phyloP scores from a whole-genome alignment of 805 yeast species.

The Vanderwaltozyma verrucispora region DNA sequence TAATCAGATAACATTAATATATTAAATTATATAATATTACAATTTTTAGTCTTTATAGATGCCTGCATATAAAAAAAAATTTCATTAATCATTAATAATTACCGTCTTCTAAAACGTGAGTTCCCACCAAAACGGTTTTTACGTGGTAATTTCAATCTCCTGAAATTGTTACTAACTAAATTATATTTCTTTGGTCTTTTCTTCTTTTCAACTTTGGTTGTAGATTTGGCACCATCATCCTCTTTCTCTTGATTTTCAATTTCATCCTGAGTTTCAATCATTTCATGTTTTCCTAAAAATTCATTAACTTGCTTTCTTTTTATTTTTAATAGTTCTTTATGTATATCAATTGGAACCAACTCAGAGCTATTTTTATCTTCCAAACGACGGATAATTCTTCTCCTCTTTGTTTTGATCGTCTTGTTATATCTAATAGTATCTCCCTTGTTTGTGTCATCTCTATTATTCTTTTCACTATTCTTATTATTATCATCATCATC shows the following conservation, averaged over 20 bases:
- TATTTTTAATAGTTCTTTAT: conserved; percentile 17
- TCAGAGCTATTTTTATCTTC: conserved; percentile 2
- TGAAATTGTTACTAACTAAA: conserved; percentile 39
- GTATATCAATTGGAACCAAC: conserved; percentile 11
- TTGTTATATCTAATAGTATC: no score
- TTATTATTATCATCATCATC: conserved; percentile 12
- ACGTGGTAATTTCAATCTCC: conserved; percentile 36
- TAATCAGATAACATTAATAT: conserved; percentile 1
- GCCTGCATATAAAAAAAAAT: conserved; percentile 1
- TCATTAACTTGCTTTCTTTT: conserved; percentile 16
- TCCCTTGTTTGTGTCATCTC: no score
- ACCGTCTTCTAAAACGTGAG: conserved; percentile 1
- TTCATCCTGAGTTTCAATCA: conserved; percentile 2
- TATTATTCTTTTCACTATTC: no score
- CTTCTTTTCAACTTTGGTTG: conserved; percentile 16
- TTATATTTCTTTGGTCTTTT: conserved; percentile 23
- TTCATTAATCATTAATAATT: neutral
- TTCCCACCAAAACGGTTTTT: conserved; percentile 1
- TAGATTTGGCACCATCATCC: conserved; percentile 2
- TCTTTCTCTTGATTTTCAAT: neutral
- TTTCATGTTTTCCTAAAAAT: conserved; percentile 11
- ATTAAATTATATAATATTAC: neutral
- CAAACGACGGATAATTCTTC: conserved; percentile 8
- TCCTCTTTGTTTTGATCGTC: conserved; percentile 4
- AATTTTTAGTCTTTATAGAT: conserved; percentile 2